Percentiles rank a stretch among this genome's conserved stretches.
Evolutionary conservation across 2,329 filamentous ascomycete species (phyloP).

Genomic region (Bipolaris cookei): DNA sequence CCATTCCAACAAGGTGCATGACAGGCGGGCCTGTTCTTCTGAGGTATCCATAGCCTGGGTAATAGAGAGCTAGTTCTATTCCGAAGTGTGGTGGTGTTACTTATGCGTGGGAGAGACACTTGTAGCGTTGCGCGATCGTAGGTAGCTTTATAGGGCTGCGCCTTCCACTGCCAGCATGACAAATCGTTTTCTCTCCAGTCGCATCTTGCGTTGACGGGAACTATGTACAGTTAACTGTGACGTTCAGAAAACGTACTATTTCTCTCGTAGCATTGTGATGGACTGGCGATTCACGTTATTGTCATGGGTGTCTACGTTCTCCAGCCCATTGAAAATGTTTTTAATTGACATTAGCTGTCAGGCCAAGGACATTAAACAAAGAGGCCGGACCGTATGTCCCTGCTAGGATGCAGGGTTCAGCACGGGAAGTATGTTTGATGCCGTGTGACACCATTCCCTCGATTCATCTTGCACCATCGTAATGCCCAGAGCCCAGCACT

Average conservation of each 20-base stretch:
- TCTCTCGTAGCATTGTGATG: not conserved
- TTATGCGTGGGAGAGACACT: constrained; percentile 13
- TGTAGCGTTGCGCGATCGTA: constrained; percentile 6
- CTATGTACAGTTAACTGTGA: not conserved
- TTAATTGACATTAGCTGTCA: constrained; percentile 9
- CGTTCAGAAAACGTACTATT: not conserved
- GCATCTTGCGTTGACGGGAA: not conserved
- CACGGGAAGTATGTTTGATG: constrained; percentile 43
- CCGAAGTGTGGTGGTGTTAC: constrained; percentile 13
- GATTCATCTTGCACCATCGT: constrained; percentile 38
- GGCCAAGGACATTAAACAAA: constrained; percentile 18
- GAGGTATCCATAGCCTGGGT: constrained; percentile 18
- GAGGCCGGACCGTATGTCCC: constrained; percentile 17
- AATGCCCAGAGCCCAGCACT: constrained; percentile 27
- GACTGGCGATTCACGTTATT: constrained; percentile 13
- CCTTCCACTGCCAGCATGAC: not conserved
- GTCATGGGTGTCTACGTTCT: constrained; percentile 16
- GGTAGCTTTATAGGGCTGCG: not conserved
- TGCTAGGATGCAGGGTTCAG: constrained; percentile 36
- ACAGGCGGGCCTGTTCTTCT: constrained; percentile 14
- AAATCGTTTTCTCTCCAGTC: not conserved
- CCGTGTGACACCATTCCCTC: constrained; percentile 44
- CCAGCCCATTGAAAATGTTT: constrained; percentile 26
- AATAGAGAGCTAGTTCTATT: constrained; percentile 3
- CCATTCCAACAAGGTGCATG: constrained; percentile 26